Evolutionary conservation across 179 eudicot genomes (phyloP), one percentile per base, ranked within the genome.

Genomic region (Silene noctiflora): DNA sequence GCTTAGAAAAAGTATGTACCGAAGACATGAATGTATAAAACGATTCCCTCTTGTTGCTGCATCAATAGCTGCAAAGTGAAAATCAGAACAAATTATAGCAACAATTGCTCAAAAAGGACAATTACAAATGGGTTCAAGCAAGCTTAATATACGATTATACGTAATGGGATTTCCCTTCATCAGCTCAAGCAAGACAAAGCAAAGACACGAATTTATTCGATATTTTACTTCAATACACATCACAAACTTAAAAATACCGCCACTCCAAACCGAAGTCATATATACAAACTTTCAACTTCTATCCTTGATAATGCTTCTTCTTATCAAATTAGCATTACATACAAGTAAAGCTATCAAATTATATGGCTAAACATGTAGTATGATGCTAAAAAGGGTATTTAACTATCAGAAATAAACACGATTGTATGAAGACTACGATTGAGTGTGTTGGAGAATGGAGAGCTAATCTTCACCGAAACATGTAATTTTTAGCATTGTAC

Each of bases 41-140:
- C 89, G 90, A 78, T 90, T 94, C 71, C 98, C 98, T 81, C 90
- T 89, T 55, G 97, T 84, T 31, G 97, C 87, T 70, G 97, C 89
- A 83, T 92, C 97, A 82, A 94, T 92, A 79, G 89, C 98, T 94
- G 91, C 83, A 85, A 80, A 65, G 58, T 90, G 88, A 79, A 86
- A 65, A 74, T 27, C 46, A 39, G 4, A 65, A 79, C 62, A 48
- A 10, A 46, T 44, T 48, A 22, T 69, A 69, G 58, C 55, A 62
- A 27, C 67, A 24, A 27, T 77, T 29, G 25, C 67, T 27, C 14
- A 31, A 44, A 44, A 51, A 51, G 70, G 25, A 59, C 44, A 35
- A 12, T 61, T 17, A 42, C 14, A 74, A 81, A 20, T 67, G 20
- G 9, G 25, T 27, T 61, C 1, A 17, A 24, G 39, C 29, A 19